A percentile compares a stretch with the other conserved stretches of the same genome.
Conservation (phyloP, 2,329 filamentous ascomycete genomes). For the Waltergamsia citrina region DNA sequence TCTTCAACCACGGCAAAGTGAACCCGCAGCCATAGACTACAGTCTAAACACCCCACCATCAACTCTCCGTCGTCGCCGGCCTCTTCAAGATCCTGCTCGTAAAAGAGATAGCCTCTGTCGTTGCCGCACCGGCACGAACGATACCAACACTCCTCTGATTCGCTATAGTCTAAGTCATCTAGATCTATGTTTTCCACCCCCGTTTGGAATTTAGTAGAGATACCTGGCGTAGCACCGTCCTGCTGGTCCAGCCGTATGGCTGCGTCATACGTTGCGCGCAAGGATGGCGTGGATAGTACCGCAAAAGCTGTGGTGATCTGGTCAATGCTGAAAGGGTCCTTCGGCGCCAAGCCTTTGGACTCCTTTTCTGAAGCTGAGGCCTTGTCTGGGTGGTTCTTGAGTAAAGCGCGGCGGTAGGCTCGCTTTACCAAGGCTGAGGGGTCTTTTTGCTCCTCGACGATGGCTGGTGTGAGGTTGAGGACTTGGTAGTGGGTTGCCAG, state of each 20-base stretch:
- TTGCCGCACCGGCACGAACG: constrained; percentile 56
- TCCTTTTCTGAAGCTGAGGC: constrained; percentile 9
- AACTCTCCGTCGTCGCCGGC: constrained; percentile 48
- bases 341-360: too few relatives aligned
- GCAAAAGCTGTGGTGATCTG: constrained; percentile 51
- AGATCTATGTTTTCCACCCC: constrained; percentile 56
- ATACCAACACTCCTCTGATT: constrained; percentile 39
- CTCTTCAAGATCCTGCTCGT: constrained; percentile 50
- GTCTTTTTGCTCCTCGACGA: constrained; percentile 33
- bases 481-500: constrained; percentile 48
- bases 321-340: constrained; percentile 3
- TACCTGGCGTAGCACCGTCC: background rate
- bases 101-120: constrained; percentile 46
- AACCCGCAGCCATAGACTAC: constrained; percentile 57
- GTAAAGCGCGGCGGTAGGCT: constrained; percentile 55
- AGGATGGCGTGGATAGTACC: constrained; percentile 39
- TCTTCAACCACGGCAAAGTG: constrained; percentile 48
- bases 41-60: constrained; percentile 56
- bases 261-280: constrained; percentile 44
- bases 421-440: constrained; percentile 43
- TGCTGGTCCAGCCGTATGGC: constrained; percentile 27
- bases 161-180: constrained; percentile 51
- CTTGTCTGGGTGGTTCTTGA: constrained; percentile 60
- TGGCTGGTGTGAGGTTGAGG: constrained; percentile 41
- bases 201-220: constrained; percentile 33